phyloP scores from a whole-genome alignment of 2,329 filamentous ascomycete species.

The Colletotrichum cereale region DNA sequence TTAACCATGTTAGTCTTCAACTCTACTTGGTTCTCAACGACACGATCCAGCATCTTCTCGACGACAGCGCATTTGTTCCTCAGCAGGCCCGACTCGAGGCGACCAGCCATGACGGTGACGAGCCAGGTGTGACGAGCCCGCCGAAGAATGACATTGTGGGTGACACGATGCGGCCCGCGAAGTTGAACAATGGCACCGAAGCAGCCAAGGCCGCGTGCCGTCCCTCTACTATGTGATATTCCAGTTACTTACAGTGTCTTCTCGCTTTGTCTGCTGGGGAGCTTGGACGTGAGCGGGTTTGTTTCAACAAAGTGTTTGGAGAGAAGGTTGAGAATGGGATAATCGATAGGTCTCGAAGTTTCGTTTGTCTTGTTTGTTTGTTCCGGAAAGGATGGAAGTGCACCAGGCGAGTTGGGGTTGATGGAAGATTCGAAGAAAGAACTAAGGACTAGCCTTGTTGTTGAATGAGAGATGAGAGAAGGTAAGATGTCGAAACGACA shows the following conservation, averaged over 20 bases:
- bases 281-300: slow-evolving; percentile 27
- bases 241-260: slow-evolving; percentile 38
- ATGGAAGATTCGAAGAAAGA: slow-evolving; percentile 46
- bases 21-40: slow-evolving; percentile 1
- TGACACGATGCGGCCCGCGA: slow-evolving; percentile 27
- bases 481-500: slow-evolving; percentile 42
- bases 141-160: slow-evolving; percentile 38
- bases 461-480: slow-evolving; percentile 45
- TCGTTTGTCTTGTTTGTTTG: slow-evolving; percentile 36
- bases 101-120: slow-evolving; percentile 23
- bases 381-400: slow-evolving; percentile 42
- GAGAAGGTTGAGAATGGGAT: slow-evolving; percentile 35
- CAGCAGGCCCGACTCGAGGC: slow-evolving; percentile 38
- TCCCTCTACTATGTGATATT: slow-evolving; percentile 15
- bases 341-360: slow-evolving; percentile 36
- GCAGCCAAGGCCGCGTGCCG: slow-evolving; percentile 8
- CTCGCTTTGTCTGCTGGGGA: slow-evolving; percentile 36
- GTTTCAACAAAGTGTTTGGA: slow-evolving; percentile 35
- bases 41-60: slow-evolving; percentile 27
- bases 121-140: slow-evolving; percentile 22
- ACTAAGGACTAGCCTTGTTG: slow-evolving; percentile 54
- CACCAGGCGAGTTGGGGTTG: slow-evolving; percentile 45
- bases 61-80: slow-evolving; percentile 32
- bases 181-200: slow-evolving; percentile 36
- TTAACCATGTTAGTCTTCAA: slow-evolving; percentile 27